phyloP scores from a whole-genome alignment of 2,329 filamentous ascomycete genomes.

The Apiospora koreana region DNA sequence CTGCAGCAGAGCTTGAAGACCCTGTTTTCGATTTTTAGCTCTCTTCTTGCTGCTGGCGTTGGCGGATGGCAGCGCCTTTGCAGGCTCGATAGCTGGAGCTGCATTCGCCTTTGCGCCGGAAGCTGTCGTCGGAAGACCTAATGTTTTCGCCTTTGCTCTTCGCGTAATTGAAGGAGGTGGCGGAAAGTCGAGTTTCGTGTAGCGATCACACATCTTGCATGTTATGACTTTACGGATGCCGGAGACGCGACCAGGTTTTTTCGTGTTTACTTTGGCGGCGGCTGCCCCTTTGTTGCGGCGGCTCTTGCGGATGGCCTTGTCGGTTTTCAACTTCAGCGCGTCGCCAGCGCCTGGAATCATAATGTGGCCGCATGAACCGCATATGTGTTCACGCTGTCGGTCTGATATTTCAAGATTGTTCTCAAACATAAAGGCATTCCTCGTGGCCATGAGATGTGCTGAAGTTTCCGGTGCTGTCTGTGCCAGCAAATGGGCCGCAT shows the following conservation, averaged over 20 bases:
- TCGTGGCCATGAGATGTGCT: slow-evolving; percentile 58
- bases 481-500: slow-evolving; percentile 60
- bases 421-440: slow-evolving; percentile 50
- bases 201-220: slow-evolving; percentile 47
- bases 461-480: slow-evolving; percentile 56
- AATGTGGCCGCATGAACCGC: slow-evolving; percentile 62
- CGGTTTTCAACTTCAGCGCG: slow-evolving; percentile 39
- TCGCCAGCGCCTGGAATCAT: slow-evolving; percentile 54
- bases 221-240: slow-evolving; percentile 39
- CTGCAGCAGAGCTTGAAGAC: slow-evolving; percentile 64
- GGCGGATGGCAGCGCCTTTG: slow-evolving; percentile 36
- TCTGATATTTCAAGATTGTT: slow-evolving; percentile 47
- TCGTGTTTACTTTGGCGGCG: slow-evolving; percentile 20
- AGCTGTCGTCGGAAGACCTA: background rate
- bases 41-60: slow-evolving; percentile 66
- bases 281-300: slow-evolving; percentile 19
- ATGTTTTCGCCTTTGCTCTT: background rate
- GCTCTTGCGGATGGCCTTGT: slow-evolving; percentile 50
- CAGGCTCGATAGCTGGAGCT: slow-evolving; percentile 23
- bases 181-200: slow-evolving; percentile 43
- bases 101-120: slow-evolving; percentile 17
- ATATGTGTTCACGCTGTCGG: slow-evolving; percentile 55
- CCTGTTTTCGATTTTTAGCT: slow-evolving; percentile 65
- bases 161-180: slow-evolving; percentile 33
- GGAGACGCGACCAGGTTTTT: background rate